These are phyloP conservation scores for Phytophthora pisi DNA, from an alignment of 352 stramenopile species.

Conservation along the genomic window DNA sequence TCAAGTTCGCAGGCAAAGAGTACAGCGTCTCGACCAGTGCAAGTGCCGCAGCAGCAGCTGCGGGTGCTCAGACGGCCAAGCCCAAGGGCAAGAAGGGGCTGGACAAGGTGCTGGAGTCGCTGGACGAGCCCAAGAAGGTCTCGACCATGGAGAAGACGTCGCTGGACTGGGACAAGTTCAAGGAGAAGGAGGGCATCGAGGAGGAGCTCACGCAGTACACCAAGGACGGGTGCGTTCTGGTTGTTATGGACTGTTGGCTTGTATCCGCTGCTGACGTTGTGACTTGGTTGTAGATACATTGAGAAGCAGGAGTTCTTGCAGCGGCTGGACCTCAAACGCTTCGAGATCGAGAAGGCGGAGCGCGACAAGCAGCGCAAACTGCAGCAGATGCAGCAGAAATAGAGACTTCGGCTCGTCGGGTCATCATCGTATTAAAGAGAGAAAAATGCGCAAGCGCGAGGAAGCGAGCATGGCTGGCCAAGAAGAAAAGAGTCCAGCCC, in stretches of 20 bases:
- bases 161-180: conserved; percentile 96
- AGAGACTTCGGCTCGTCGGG: conserved; percentile 13
- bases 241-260: not conserved
- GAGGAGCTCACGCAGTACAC: conserved; percentile 93
- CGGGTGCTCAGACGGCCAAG: not conserved
- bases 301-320: conserved; percentile 97
- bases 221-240: conserved; percentile 84
- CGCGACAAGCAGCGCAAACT: conserved; percentile 76
- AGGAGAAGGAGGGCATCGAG: conserved; percentile 90
- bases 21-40: conserved; percentile 53
- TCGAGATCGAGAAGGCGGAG: conserved; percentile 90
- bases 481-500: not conserved
- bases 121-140: conserved; percentile 92
- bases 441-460: conserved; percentile 8
- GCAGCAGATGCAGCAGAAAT: conserved; percentile 45
- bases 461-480: conserved; percentile 5
- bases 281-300: conserved; percentile 69
- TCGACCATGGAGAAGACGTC: conserved; percentile 96
- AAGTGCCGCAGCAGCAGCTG: not conserved
- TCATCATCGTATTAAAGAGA: conserved; percentile 9
- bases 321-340: conserved; percentile 86
- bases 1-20: conserved; percentile 88
- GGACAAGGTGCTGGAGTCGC: conserved; percentile 85
- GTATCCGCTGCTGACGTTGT: not conserved
- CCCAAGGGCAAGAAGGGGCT: conserved; percentile 44